These are phyloP conservation scores for Monsonia emarginata DNA, from an alignment of 441 rosid genomes.

Conservation along the genomic window DNA sequence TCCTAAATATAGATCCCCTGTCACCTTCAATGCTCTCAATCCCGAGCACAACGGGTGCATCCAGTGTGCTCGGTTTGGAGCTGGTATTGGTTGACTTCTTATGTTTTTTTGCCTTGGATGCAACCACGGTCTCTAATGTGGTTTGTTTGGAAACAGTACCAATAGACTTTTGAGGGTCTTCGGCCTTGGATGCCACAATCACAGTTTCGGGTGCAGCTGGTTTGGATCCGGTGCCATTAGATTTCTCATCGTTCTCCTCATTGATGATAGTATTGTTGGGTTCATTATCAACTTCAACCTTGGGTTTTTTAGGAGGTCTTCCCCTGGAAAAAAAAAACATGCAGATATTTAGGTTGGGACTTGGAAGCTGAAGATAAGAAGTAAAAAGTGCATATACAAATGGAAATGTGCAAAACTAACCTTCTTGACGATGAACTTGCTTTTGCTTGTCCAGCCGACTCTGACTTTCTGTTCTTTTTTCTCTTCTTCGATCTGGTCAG, in stretches of 20 bases:
- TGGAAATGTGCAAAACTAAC: slow-evolving; percentile 14
- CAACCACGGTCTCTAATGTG: not conserved
- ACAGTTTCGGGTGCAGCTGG: not conserved
- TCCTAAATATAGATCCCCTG: too few species aligned
- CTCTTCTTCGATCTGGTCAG: slow-evolving; percentile 22
- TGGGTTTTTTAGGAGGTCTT: slow-evolving; percentile 5
- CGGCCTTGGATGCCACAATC: not conserved
- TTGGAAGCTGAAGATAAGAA: not conserved
- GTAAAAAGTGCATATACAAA: not conserved
- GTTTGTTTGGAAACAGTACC: not conserved
- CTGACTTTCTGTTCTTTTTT: slow-evolving; percentile 13
- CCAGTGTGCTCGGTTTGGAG: not conserved
- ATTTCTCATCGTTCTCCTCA: not conserved
- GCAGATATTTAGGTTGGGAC: slow-evolving; percentile 5
- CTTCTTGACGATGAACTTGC: slow-evolving; percentile 19
- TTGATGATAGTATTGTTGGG: not conserved
- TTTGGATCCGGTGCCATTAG: not conserved
- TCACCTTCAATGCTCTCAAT: not conserved
- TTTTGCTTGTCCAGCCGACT: slow-evolving; percentile 12
- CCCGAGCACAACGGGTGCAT: not conserved
- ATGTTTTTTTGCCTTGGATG: not conserved
- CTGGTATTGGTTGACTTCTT: not conserved
- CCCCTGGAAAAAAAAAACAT: slow-evolving; percentile 23
- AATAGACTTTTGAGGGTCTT: not conserved
- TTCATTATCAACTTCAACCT: slow-evolving; percentile 7